These are phyloP conservation scores for Vachellia pachyceras DNA, from an alignment of 306 rosid genomes.

Conservation along the genomic window DNA sequence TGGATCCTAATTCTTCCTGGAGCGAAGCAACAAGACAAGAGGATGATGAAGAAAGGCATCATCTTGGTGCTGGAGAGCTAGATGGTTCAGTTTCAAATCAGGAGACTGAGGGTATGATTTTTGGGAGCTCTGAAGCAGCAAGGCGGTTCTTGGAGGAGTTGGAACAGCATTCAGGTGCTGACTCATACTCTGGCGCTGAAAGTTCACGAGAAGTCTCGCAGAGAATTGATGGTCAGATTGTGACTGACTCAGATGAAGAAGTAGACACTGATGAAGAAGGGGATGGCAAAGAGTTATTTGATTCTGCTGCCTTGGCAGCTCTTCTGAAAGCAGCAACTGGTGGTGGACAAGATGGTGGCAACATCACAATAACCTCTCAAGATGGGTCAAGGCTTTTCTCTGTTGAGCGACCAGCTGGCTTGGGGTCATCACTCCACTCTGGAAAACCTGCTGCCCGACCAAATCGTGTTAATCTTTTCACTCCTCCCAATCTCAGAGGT, in stretches of 20 bases:
- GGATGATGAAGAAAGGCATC: conserved; percentile 46
- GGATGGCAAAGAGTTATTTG: conserved; percentile 85
- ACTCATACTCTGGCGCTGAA: conserved; percentile 58
- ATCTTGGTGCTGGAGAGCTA: conserved; percentile 46
- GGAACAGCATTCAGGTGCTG: conserved; percentile 61
- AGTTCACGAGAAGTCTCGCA: conserved; percentile 58
- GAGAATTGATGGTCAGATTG: conserved; percentile 91
- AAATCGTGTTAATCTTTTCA: conserved; percentile 58
- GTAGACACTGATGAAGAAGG: conserved; percentile 87
- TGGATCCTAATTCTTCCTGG: conserved; percentile 37
- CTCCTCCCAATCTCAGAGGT: conserved; percentile 50
- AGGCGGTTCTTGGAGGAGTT: conserved; percentile 67
- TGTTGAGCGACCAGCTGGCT: conserved; percentile 97
- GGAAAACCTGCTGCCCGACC: conserved; percentile 69
- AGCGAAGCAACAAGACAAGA: conserved; percentile 37
- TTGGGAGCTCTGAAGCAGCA: conserved; percentile 78
- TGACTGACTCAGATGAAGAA: conserved; percentile 87
- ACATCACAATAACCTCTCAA: conserved; percentile 75
- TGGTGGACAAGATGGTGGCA: conserved; percentile 74
- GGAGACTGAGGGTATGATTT: conserved; percentile 63
- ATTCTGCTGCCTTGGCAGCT: conserved; percentile 92
- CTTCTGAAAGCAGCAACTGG: conserved; percentile 91
- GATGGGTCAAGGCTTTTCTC: conserved; percentile 97
- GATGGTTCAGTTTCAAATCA: conserved; percentile 58
- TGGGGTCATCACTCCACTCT: conserved; percentile 81